Evolutionary conservation across 805 yeast species (phyloP), one percentile per base, ranked within the genome.

Genomic region (Candida endomychidarum): DNA sequence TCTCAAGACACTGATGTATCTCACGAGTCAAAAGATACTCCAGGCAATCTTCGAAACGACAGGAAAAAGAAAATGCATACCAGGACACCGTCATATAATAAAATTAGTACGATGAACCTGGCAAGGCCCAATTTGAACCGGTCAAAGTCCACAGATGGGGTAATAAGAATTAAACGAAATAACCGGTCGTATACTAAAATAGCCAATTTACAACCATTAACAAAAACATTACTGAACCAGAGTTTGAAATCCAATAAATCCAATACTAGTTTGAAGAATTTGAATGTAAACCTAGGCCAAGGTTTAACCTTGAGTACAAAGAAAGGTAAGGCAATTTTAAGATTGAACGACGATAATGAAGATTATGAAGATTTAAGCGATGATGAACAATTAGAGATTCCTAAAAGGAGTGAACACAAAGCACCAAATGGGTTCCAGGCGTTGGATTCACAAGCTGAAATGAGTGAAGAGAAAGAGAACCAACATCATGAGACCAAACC

Each of bases 81-180:
- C 33, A 35, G 67, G 30, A 57, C 65, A 1, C 45, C 48, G 7
- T 61, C 67, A 3, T 60, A 57, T 39, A 61, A 54, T 36, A 62
- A 60, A 41, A 33, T 39, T 31, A 21, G 25, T 3, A 17, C 52
- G 4, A 14, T 40, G 16, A 20, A 12, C 14, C 17, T 27, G 17
- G 38, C 28, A 4, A 35, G 69, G 25, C 74, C 73, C 5, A 41
- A 52, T 19, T 51, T 69, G 34, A 59, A 56, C 46, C 48, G 73
- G 38, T 65, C 72, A 15, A 68, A 65, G 38, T 67, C 73, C 8
- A 58, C 72, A 2, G 74, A 69, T 40, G 72, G 67, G 1, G 54
- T 68, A 14, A 40, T 56, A 8, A 53, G 61, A 30, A 44, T 58
- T 14, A 49, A 48, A 31, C 46, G 71, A 28, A 66, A 58, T 43